These are phyloP conservation scores for Euphorbia pulcherrima DNA, from an alignment of 345 rosid genomes.

Conservation along the genomic window DNA sequence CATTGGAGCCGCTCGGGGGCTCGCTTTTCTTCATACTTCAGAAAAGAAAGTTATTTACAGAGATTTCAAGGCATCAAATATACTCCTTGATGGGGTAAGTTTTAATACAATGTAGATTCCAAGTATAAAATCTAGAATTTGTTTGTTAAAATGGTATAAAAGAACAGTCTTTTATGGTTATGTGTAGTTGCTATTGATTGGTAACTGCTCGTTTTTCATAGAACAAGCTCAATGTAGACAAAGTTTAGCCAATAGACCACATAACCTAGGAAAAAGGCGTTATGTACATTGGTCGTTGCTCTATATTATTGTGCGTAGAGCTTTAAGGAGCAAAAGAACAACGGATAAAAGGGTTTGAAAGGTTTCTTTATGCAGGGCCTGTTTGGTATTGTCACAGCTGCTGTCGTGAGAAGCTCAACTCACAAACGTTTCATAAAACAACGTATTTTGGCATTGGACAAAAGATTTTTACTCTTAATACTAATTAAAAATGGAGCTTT, in stretches of 20 bases:
- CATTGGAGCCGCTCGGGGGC: constrained; percentile 76
- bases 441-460: too few species aligned
- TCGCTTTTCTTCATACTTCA: constrained; percentile 65
- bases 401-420: too few species aligned
- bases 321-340: background rate
- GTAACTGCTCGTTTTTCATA: background rate
- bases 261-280: background rate
- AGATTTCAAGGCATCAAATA: constrained; percentile 82
- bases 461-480: too few species aligned
- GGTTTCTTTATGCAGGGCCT: background rate
- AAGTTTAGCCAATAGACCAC: background rate
- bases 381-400: background rate
- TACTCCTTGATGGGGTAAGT: constrained; percentile 73
- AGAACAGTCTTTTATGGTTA: too few species aligned
- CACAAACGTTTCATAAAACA: too few species aligned
- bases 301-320: background rate
- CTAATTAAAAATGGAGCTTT: too few species aligned
- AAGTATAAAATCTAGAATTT: background rate
- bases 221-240: background rate
- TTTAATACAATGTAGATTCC: background rate
- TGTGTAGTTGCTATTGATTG: background rate
- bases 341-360: background rate
- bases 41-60: constrained; percentile 73
- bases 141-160: too few species aligned
- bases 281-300: background rate